Base-by-base conservation (phyloP, 371 early-diverging fungal genomes). In the Mortierella sp. region DNA sequence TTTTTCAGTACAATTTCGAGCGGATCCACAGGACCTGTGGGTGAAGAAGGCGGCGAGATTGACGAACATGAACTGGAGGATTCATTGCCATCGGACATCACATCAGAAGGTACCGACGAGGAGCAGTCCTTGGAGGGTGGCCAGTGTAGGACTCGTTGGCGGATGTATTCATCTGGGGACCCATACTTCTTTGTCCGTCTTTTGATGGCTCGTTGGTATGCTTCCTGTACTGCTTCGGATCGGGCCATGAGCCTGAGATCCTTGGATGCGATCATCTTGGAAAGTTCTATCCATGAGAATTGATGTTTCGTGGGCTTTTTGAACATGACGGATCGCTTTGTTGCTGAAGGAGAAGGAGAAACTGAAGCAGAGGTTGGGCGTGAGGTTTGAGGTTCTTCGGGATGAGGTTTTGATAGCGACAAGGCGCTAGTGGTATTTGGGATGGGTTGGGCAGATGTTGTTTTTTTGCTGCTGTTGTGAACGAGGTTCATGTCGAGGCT, bases 291-390 rank as follows among this genome's bases (percentile, higher is more conserved):
- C 78, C 78, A 76, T 15, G 51, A 26, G 42, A 70, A 76, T 21
- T 70, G 60, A 24, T 70, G 70, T 19, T 64, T 70, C 60, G 78
- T 76, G 23, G 78, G 70, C 26, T 76, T 64, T 54, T 76, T 76
- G 66, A 76, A 76, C 50, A 65, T 62, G 34, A 76, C 62, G 28
- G 78, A 70, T 27, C 39, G 64, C 34, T 48, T 60, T 30, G 62
- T 27, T 4, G 63, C 47, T 0, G 66, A 66, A 31, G 61, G 26
- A 0, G 65, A 42, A 1, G 65, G 26, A 4, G 51, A 37, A 17
- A 44, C 43, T 17, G 51, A 34, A 26, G 34, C 19, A 4, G 37
- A 27, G 14, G 30, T 24, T 41, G 6, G 43, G 12, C 14, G 30
- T 34, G 11, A 34, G 14, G 37, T 34, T 34, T 34, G 7, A 14